phyloP scores from a whole-genome alignment of 2,329 filamentous ascomycete genomes.

The Fusarium armeniacum region DNA sequence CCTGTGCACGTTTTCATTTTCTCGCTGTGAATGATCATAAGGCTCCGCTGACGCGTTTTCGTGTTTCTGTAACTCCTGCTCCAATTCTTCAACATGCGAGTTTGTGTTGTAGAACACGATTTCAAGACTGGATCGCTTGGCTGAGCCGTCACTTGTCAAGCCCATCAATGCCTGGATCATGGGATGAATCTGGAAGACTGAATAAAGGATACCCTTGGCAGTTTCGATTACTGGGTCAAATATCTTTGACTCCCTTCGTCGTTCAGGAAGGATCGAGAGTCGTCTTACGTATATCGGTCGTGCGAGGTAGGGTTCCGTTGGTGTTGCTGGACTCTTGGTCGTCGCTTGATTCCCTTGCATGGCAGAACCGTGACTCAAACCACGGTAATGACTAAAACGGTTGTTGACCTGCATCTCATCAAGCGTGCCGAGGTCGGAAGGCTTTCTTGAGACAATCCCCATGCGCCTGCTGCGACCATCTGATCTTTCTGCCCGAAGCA shows the following conservation, averaged over 20 bases:
- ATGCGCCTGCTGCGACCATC: conserved; percentile 72
- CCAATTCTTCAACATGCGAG: conserved; percentile 74
- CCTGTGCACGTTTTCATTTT: conserved; percentile 74
- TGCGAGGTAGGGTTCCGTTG: conserved; percentile 69
- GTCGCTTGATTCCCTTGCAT: conserved; percentile 67
- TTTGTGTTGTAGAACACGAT: conserved; percentile 78
- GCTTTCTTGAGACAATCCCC: conserved; percentile 72
- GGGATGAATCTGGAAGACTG: conserved; percentile 76
- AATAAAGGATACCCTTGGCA: conserved; percentile 76
- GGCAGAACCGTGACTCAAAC: conserved; percentile 76
- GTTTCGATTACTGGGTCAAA: conserved; percentile 74
- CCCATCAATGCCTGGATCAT: conserved; percentile 76
- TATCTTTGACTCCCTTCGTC: conserved; percentile 72
- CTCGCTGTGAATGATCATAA: conserved; percentile 64
- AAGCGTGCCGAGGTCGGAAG: conserved; percentile 72
- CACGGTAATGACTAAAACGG: conserved; percentile 75
- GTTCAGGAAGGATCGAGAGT: conserved; percentile 73
- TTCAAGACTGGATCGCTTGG: conserved; percentile 74
- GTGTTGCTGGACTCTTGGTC: conserved; percentile 70
- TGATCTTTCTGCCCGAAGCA: conserved; percentile 67
- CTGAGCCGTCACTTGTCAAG: conserved; percentile 71
- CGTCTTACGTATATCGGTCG: conserved; percentile 74
- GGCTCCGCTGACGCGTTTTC: conserved; percentile 63
- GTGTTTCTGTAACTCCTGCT: conserved; percentile 74
- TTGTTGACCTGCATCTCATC: conserved; percentile 74